phyloP scores from a whole-genome alignment of 352 stramenopile species.

The Phytophthora sojae region DNA sequence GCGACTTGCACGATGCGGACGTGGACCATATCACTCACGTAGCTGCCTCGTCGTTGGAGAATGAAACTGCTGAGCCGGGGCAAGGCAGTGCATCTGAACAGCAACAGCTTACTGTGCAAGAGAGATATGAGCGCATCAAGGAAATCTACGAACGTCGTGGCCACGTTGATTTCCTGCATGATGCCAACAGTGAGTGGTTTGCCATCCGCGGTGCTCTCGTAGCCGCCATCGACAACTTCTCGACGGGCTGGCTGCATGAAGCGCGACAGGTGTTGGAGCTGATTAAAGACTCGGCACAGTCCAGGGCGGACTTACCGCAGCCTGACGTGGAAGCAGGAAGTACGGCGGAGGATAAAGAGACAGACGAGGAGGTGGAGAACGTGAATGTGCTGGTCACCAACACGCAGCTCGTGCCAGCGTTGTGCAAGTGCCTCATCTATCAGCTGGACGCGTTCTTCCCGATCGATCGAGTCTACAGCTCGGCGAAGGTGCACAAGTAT shows the following conservation, averaged over 20 bases:
- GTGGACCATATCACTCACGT: conserved; percentile 70
- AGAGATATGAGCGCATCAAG: conserved; percentile 73
- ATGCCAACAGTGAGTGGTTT: conserved; percentile 75
- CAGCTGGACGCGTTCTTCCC: conserved; percentile 78
- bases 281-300: conserved; percentile 30
- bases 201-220: conserved; percentile 70
- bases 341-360: conserved; percentile 17
- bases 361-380: conserved; percentile 52
- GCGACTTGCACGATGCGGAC: conserved; percentile 75
- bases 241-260: conserved; percentile 70
- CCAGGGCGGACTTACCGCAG: background rate
- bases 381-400: conserved; percentile 88
- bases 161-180: conserved; percentile 73
- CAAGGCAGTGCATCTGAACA: background rate
- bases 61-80: background rate
- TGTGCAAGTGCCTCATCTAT: conserved; percentile 90
- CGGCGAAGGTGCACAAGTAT: conserved; percentile 80
- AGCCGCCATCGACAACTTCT: conserved; percentile 77
- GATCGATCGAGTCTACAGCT: conserved; percentile 82
- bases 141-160: conserved; percentile 79
- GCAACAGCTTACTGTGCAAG: conserved; percentile 19
- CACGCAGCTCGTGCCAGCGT: conserved; percentile 76
- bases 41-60: conserved; percentile 6
- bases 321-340: conserved; percentile 4
- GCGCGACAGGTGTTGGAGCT: conserved; percentile 69